Percentiles rank a stretch among this genome's conserved stretches.
Evolutionary conservation across 2,329 filamentous ascomycete genomes (phyloP).

Genomic region (Epicoccum nigrum): DNA sequence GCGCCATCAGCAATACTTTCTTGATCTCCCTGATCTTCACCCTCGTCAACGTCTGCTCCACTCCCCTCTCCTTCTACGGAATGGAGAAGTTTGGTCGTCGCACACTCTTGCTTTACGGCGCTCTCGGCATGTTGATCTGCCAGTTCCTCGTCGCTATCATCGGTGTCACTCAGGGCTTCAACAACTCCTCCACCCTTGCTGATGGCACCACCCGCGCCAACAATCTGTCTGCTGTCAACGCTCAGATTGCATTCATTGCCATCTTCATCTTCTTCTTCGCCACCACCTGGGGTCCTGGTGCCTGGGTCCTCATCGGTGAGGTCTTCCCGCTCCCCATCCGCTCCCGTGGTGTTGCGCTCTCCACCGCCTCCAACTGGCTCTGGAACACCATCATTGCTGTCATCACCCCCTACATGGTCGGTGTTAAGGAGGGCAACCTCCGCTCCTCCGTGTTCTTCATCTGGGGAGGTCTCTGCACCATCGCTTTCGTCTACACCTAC

Average conservation of each 20-base stretch:
- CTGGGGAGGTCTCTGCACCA: constrained; percentile 55
- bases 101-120: constrained; percentile 71
- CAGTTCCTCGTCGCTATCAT: constrained; percentile 40
- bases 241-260: constrained; percentile 53
- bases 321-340: constrained; percentile 49
- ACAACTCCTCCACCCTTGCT: constrained; percentile 21
- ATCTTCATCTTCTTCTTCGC: constrained; percentile 80
- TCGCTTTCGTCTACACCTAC: constrained; percentile 71
- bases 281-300: constrained; percentile 74
- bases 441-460: constrained; percentile 58
- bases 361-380: constrained; percentile 60
- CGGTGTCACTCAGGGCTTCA: constrained; percentile 28
- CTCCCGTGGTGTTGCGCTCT: constrained; percentile 51
- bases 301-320: constrained; percentile 60
- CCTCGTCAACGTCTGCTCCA: constrained; percentile 75
- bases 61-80: constrained; percentile 71
- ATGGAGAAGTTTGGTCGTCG: constrained; percentile 78
- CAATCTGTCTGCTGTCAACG: constrained; percentile 22
- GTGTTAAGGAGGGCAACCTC: constrained; percentile 59
- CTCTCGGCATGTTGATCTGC: constrained; percentile 66
- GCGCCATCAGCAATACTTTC: constrained; percentile 55
- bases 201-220: constrained; percentile 12
- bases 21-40: constrained; percentile 74
- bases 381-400: constrained; percentile 52
- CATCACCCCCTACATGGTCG: constrained; percentile 68